These are phyloP conservation scores for Podila verticillata DNA, from an alignment of 192 early-diverging fungal genomes.

Conservation along the genomic window DNA sequence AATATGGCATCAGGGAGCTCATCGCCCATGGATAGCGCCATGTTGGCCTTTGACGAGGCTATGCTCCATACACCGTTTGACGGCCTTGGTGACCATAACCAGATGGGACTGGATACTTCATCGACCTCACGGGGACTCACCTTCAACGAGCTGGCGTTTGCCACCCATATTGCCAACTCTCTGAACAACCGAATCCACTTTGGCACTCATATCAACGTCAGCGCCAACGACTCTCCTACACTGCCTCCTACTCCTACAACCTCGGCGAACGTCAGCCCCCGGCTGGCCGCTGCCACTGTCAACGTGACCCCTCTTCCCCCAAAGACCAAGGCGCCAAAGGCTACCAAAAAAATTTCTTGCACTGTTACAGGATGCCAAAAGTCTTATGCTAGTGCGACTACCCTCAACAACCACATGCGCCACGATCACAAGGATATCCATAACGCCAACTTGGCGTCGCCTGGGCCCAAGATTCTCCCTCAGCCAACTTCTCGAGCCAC, in stretches of 20 bases:
- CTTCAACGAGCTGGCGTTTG: slow-evolving; percentile 11
- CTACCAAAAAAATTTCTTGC: slow-evolving; percentile 24
- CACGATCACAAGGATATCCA: slow-evolving; percentile 18
- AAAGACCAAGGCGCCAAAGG: not conserved
- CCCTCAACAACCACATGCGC: slow-evolving; percentile 28
- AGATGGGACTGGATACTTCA: slow-evolving; percentile 15
- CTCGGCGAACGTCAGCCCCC: slow-evolving; percentile 33
- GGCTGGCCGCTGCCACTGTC: not conserved
- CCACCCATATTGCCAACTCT: not conserved
- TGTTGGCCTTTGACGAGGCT: slow-evolving; percentile 13
- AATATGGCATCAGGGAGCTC: slow-evolving; percentile 21
- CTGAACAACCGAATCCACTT: slow-evolving; percentile 24
- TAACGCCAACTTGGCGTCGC: not conserved
- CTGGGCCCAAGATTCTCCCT: too few species aligned
- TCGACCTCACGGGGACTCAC: slow-evolving; percentile 8
- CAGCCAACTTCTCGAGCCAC: too few species aligned
- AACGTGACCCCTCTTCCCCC: not conserved
- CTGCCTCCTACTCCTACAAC: slow-evolving; percentile 29
- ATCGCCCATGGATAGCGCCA: slow-evolving; percentile 34
- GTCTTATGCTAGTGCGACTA: slow-evolving; percentile 19
- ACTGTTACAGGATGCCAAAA: slow-evolving; percentile 10
- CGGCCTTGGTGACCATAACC: slow-evolving; percentile 14
- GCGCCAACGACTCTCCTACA: slow-evolving; percentile 15
- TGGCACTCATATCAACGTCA: slow-evolving; percentile 18
- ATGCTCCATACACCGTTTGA: slow-evolving; percentile 17